These are phyloP conservation scores for Maudiozyma humilis DNA, from an alignment of 1,139 yeast species.

Conservation along the genomic window DNA sequence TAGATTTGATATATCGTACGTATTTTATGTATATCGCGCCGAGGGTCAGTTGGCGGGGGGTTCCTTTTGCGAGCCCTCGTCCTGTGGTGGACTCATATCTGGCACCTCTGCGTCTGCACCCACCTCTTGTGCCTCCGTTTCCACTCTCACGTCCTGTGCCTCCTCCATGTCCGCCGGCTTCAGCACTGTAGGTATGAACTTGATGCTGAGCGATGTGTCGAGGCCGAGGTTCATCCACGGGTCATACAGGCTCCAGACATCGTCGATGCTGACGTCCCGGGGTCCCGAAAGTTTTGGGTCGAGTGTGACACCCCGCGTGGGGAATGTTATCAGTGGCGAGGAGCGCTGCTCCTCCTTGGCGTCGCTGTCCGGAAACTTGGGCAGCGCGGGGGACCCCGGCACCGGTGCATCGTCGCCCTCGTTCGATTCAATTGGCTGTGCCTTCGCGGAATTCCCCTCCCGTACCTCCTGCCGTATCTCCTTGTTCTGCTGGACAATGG, in stretches of 20 bases:
- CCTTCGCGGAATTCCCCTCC: background rate
- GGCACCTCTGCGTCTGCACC: background rate
- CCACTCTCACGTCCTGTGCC: too few relatives aligned
- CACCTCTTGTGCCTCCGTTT: too few relatives aligned
- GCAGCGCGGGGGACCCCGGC: background rate
- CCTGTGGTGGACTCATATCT: too few relatives aligned
- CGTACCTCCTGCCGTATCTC: slow-evolving; percentile 1
- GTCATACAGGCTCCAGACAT: slow-evolving; percentile 29
- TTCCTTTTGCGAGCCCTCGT: too few relatives aligned
- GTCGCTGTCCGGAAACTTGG: too few relatives aligned
- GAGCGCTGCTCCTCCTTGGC: slow-evolving; percentile 2
- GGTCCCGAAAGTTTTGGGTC: slow-evolving; percentile 10
- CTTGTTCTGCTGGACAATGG: background rate
- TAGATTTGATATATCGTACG: too few relatives aligned
- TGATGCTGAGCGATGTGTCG: slow-evolving; percentile 31
- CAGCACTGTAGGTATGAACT: slow-evolving; percentile 30
- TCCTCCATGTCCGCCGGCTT: too few relatives aligned
- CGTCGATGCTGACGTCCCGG: slow-evolving; percentile 24
- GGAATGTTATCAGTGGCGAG: background rate
- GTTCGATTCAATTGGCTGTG: background rate
- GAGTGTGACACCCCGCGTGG: slow-evolving; percentile 13
- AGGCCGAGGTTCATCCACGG: slow-evolving; percentile 32
- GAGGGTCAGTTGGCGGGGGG: too few relatives aligned
- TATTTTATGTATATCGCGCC: too few relatives aligned
- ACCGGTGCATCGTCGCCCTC: background rate